These are phyloP conservation scores for Escovopsis weberi DNA, from an alignment of 2,329 filamentous ascomycete genomes.

Conservation along the genomic window DNA sequence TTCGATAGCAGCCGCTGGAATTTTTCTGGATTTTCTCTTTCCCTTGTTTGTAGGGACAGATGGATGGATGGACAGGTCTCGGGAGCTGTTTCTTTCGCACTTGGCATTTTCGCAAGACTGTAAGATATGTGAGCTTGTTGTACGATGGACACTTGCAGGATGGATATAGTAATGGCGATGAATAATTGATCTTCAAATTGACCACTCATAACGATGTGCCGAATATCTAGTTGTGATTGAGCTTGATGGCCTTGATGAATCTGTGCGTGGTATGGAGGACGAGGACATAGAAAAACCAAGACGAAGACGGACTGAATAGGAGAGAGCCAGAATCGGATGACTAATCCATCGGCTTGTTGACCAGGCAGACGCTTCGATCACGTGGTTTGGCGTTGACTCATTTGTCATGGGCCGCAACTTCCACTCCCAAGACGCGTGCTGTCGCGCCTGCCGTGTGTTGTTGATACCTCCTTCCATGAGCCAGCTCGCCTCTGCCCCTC, in stretches of 20 bases:
- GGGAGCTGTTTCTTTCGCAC: too few relatives aligned
- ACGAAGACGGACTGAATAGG: too few relatives aligned
- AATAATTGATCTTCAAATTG: too few relatives aligned
- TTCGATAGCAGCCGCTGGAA: neutral
- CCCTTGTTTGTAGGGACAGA: neutral
- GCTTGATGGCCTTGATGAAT: too few relatives aligned
- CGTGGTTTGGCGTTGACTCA: constrained; percentile 24
- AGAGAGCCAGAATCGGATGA: neutral
- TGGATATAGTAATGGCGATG: too few relatives aligned
- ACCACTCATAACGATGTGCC: too few relatives aligned
- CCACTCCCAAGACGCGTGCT: constrained; percentile 18
- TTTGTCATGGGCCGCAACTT: constrained; percentile 11
- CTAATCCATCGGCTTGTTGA: neutral
- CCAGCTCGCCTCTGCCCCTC: neutral
- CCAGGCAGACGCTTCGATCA: constrained; percentile 8
- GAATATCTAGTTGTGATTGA: too few relatives aligned
- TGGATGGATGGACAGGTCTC: too few relatives aligned
- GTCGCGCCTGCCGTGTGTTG: constrained; percentile 13
- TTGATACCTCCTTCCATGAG: constrained; percentile 6
- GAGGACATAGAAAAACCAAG: too few relatives aligned
- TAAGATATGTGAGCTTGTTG: too few relatives aligned
- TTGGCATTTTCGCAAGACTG: too few relatives aligned
- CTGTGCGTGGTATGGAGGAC: too few relatives aligned
- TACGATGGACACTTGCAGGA: neutral
- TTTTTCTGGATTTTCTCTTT: neutral